phyloP scores from a whole-genome alignment of 805 yeast species.

The Saturnispora quitensis region DNA sequence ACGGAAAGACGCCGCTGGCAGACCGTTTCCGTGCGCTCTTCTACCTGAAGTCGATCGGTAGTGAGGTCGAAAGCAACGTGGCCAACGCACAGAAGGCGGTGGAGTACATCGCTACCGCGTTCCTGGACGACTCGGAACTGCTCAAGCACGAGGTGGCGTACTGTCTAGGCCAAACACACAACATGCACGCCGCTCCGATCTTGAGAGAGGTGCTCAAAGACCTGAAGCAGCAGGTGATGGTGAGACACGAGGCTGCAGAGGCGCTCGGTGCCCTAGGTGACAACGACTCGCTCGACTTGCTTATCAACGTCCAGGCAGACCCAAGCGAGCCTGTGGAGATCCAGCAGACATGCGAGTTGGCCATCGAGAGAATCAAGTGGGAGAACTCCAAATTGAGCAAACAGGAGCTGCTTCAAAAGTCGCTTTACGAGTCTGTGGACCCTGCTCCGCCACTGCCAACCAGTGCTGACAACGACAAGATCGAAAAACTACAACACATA shows the following conservation, averaged over 20 bases:
- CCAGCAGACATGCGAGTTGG: constrained; percentile 95
- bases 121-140: constrained; percentile 73
- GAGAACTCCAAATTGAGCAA: constrained; percentile 60
- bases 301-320: constrained; percentile 63
- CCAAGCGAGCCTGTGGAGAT: constrained; percentile 65
- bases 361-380: constrained; percentile 92
- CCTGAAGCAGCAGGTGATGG: constrained; percentile 78
- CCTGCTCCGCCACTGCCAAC: constrained; percentile 97
- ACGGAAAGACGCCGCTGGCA: constrained; percentile 68
- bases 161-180: constrained; percentile 91
- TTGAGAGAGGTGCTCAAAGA: constrained; percentile 64
- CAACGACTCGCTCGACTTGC: constrained; percentile 53
- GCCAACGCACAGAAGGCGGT: constrained; percentile 58
- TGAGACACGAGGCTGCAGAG: constrained; percentile 98
- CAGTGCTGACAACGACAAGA: constrained; percentile 37
- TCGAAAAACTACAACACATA: constrained; percentile 55
- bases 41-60: constrained; percentile 79
- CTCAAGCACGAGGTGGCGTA: constrained; percentile 97
- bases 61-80: constrained; percentile 48
- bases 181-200: constrained; percentile 65
- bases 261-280: constrained; percentile 96
- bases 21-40: constrained; percentile 90
- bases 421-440: constrained; percentile 80
- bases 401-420: constrained; percentile 61
- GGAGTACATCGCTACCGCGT: constrained; percentile 77